phyloP scores from a whole-genome alignment of 768 basidiomycete species.

The Clathrus columnatus region DNA sequence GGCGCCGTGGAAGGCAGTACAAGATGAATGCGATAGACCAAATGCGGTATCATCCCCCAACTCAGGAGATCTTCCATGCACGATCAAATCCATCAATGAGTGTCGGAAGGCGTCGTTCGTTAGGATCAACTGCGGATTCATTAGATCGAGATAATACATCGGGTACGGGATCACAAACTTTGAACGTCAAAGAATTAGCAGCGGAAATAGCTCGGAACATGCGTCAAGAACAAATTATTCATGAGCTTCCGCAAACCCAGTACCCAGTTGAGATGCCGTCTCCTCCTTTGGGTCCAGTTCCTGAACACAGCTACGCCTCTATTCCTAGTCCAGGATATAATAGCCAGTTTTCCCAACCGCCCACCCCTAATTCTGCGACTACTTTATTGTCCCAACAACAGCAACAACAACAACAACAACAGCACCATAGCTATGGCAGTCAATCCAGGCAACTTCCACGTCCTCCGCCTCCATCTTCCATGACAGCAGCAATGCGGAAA shows the following conservation, averaged over 20 bases:
- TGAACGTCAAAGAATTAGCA: constrained; percentile 6
- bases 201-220: constrained; percentile 9
- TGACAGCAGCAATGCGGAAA: neutral
- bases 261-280: neutral
- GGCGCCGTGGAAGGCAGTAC: neutral
- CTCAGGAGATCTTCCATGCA: neutral
- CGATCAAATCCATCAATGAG: neutral
- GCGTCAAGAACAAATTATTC: neutral
- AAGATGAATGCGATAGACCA: neutral
- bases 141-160: constrained; percentile 1
- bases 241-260: neutral
- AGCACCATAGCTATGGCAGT: neutral
- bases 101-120: neutral
- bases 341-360: neutral
- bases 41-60: neutral
- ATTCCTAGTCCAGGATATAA: neutral
- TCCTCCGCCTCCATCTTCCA: neutral
- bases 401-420: neutral
- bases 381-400: neutral
- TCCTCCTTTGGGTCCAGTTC: neutral
- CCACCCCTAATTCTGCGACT: neutral
- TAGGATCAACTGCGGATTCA: neutral
- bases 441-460: neutral
- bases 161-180: neutral
- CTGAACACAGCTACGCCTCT: neutral